Conservation (phyloP, 208 protist genomes). For the Leishmania turanica region DNA sequence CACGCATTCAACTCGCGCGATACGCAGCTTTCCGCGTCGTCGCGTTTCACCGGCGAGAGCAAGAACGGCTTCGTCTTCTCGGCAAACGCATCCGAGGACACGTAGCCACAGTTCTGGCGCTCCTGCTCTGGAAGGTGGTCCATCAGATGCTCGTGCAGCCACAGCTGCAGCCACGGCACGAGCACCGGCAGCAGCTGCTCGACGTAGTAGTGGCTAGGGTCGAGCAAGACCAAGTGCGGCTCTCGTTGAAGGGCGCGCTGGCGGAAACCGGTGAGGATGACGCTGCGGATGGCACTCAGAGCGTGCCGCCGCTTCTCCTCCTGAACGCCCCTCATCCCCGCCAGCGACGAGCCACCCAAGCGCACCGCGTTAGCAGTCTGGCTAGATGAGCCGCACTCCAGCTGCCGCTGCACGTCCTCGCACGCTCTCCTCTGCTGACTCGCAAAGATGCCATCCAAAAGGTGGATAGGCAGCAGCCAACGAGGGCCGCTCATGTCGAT, state of each 20-base stretch:
- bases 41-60: conserved; percentile 17
- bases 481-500: conserved; percentile 91
- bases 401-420: conserved; percentile 36
- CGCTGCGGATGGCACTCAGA: conserved; percentile 37
- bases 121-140: conserved; percentile 27
- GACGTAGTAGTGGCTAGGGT: conserved; percentile 84
- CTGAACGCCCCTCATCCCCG: not conserved
- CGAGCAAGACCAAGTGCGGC: conserved; percentile 94
- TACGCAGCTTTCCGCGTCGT: conserved; percentile 19
- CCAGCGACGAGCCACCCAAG: not conserved
- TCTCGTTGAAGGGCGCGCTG: conserved; percentile 74
- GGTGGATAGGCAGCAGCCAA: conserved; percentile 94
- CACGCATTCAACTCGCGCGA: conserved; percentile 36
- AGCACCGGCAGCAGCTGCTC: conserved; percentile 79
- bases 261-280: conserved; percentile 68
- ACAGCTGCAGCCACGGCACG: conserved; percentile 89
- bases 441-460: conserved; percentile 93
- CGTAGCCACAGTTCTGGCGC: conserved; percentile 16
- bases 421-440: conserved; percentile 42
- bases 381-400: conserved; percentile 25
- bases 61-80: conserved; percentile 46
- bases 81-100: conserved; percentile 14
- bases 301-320: conserved; percentile 18
- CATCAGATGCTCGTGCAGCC: conserved; percentile 66
- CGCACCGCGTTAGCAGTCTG: not conserved